phyloP scores from a whole-genome alignment of 2,329 filamentous ascomycete species.

The Colletotrichum lupini region DNA sequence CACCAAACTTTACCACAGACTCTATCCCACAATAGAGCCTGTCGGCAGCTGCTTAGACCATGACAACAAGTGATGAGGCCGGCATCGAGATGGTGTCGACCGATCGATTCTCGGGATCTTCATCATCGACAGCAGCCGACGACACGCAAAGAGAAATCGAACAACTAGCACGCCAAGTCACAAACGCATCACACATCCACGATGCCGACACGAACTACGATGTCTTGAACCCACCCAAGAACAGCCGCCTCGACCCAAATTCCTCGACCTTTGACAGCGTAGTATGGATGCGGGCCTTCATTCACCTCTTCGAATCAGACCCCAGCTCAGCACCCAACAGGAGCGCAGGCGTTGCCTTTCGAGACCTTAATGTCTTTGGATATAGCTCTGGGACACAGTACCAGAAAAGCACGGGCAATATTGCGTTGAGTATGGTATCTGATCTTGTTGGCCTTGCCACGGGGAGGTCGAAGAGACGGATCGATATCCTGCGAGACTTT shows the following conservation, averaged over 20 bases:
- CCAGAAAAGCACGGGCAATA: slow-evolving; percentile 41
- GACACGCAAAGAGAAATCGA: slow-evolving; percentile 2
- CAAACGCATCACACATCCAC: slow-evolving; percentile 4
- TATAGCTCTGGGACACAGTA: slow-evolving; percentile 40
- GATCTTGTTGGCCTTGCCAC: slow-evolving; percentile 14
- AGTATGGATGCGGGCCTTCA: slow-evolving; percentile 42
- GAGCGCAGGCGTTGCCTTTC: slow-evolving; percentile 43
- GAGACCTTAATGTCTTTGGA: slow-evolving; percentile 41
- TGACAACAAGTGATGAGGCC: neutral
- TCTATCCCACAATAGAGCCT: too few relatives aligned
- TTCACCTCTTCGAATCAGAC: slow-evolving; percentile 42
- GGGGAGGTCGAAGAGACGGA: slow-evolving; percentile 19
- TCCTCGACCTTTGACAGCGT: slow-evolving; percentile 41
- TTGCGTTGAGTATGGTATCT: slow-evolving; percentile 37
- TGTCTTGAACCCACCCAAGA: slow-evolving; percentile 29
- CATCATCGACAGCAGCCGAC: slow-evolving; percentile 3
- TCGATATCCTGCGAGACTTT: slow-evolving; percentile 43
- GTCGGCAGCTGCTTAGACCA: neutral
- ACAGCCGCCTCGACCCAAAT: slow-evolving; percentile 38
- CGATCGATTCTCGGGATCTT: neutral
- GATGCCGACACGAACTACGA: slow-evolving; percentile 1
- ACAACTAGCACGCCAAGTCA: slow-evolving; percentile 26
- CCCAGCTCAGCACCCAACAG: slow-evolving; percentile 38
- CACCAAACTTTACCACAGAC: neutral
- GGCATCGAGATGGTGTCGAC: neutral